A percentile compares a stretch with the other conserved stretches of the same genome.
phyloP scores from a whole-genome alignment of 2,329 filamentous ascomycete genomes.

The Aspergillus ustus region DNA sequence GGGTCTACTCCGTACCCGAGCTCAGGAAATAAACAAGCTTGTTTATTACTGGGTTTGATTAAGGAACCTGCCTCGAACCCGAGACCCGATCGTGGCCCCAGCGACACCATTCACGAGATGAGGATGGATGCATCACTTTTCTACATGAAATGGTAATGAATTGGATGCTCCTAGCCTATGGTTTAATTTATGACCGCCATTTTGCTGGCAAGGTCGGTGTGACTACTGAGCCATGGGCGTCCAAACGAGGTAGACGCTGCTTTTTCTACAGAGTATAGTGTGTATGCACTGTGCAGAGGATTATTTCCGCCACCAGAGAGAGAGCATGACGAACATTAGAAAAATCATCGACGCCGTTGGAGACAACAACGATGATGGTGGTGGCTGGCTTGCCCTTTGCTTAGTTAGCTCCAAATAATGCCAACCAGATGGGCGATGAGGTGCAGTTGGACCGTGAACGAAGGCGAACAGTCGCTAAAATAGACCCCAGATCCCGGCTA shows the following conservation, averaged over 20 bases:
- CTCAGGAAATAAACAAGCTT: slow-evolving; percentile 8
- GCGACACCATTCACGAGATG: not conserved
- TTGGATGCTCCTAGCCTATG: slow-evolving; percentile 1
- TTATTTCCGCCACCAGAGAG: slow-evolving; percentile 1
- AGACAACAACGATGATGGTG: slow-evolving; percentile 1
- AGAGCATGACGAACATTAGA: not conserved
- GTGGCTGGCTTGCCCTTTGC: slow-evolving; percentile 5
- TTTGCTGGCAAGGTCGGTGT: not conserved
- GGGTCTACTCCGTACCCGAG: slow-evolving; percentile 15
- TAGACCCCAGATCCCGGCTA: slow-evolving; percentile 28
- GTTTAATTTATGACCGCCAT: slow-evolving; percentile 2
- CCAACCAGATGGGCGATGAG: slow-evolving; percentile 11
- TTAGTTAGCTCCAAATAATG: not conserved
- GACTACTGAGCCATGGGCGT: slow-evolving; percentile 1
- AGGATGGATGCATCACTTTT: slow-evolving; percentile 25
- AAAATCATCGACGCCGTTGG: not conserved
- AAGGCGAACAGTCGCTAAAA: slow-evolving; percentile 26
- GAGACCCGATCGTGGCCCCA: slow-evolving; percentile 10
- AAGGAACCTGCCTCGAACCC: slow-evolving; percentile 22
- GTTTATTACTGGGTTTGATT: slow-evolving; percentile 1
- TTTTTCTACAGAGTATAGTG: not conserved
- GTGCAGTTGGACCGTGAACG: slow-evolving; percentile 24
- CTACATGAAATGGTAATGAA: slow-evolving; percentile 9
- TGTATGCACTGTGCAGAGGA: not conserved
- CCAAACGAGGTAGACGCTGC: not conserved